Conservation (phyloP, 2,329 filamentous ascomycete species). For the Coniella vitis region DNA sequence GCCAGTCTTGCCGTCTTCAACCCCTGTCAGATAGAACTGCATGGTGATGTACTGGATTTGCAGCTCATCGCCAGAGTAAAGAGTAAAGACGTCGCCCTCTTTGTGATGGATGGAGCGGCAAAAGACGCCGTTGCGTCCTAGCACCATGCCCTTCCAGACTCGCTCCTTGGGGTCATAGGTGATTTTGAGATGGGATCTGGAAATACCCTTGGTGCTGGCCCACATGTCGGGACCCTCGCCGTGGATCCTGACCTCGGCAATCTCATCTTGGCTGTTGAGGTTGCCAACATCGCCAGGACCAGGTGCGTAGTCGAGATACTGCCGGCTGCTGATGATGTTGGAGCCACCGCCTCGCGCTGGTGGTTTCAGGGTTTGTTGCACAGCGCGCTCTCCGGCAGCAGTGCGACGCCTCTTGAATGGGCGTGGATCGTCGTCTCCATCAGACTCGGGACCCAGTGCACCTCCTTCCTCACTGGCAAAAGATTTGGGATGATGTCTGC, state of each 20-base stretch:
- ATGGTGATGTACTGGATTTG: constrained; percentile 67
- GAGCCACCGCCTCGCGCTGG: constrained; percentile 13
- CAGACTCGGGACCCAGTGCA: constrained; percentile 57
- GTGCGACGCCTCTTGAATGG: constrained; percentile 41
- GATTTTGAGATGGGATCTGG: constrained; percentile 66
- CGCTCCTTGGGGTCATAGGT: constrained; percentile 57
- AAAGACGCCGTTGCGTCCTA: constrained; percentile 63
- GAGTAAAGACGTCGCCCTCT: constrained; percentile 45
- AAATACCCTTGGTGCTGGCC: constrained; percentile 63
- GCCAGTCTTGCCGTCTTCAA: constrained; percentile 49
- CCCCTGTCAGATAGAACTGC: constrained; percentile 60
- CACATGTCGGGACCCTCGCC: constrained; percentile 57
- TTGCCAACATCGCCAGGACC: constrained; percentile 53
- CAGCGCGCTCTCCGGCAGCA: constrained; percentile 26
- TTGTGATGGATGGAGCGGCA: constrained; percentile 51
- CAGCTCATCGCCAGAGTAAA: constrained; percentile 60
- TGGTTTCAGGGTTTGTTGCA: constrained; percentile 6
- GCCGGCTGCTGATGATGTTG: constrained; percentile 45
- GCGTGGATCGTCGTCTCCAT: constrained; percentile 44
- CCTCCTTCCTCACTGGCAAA: constrained; percentile 65
- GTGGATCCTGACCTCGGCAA: constrained; percentile 66
- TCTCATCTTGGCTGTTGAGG: constrained; percentile 53
- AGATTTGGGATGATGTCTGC: constrained; percentile 53
- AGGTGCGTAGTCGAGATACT: constrained; percentile 54
- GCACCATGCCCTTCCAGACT: constrained; percentile 56